phyloP scores from a whole-genome alignment of 441 rosid genomes.

The Populus tomentosa region DNA sequence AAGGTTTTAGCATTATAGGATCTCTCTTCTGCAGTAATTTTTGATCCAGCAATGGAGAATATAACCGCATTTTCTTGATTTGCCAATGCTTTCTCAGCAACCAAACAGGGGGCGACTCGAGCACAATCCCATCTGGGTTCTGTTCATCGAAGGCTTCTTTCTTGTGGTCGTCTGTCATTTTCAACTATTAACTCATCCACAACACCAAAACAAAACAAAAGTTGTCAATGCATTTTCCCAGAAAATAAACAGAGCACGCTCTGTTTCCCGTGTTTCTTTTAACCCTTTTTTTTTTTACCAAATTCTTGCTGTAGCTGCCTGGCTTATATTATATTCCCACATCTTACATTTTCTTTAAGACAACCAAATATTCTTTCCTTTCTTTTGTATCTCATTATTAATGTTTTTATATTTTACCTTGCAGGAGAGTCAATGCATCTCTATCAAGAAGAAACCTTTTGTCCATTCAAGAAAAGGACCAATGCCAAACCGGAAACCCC shows the following conservation, averaged over 20 bases:
- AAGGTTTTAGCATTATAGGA: not conserved
- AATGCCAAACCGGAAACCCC: slow-evolving; percentile 81
- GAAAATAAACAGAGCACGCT: slow-evolving; percentile 9
- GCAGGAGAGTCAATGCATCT: slow-evolving; percentile 66
- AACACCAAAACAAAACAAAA: not conserved
- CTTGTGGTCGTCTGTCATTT: slow-evolving; percentile 13
- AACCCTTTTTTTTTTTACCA: not conserved
- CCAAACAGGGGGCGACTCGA: not conserved
- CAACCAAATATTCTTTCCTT: not conserved
- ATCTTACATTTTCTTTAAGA: slow-evolving; percentile 2
- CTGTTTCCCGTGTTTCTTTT: not conserved
- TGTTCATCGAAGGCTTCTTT: slow-evolving; percentile 2
- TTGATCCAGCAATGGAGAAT: not conserved
- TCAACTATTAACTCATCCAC: not conserved
- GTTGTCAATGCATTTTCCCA: not conserved
- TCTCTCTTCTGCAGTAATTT: not conserved
- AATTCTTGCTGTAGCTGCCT: no score
- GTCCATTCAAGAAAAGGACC: slow-evolving; percentile 30
- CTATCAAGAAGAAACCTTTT: slow-evolving; percentile 50
- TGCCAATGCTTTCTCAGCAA: not conserved
- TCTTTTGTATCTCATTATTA: not conserved
- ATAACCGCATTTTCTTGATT: not conserved
- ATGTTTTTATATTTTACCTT: slow-evolving; percentile 1
- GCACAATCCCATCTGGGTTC: slow-evolving; percentile 3
- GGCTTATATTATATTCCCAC: not conserved